Conservation (phyloP, 139 green algal genomes). For the Micromonas commoda region DNA sequence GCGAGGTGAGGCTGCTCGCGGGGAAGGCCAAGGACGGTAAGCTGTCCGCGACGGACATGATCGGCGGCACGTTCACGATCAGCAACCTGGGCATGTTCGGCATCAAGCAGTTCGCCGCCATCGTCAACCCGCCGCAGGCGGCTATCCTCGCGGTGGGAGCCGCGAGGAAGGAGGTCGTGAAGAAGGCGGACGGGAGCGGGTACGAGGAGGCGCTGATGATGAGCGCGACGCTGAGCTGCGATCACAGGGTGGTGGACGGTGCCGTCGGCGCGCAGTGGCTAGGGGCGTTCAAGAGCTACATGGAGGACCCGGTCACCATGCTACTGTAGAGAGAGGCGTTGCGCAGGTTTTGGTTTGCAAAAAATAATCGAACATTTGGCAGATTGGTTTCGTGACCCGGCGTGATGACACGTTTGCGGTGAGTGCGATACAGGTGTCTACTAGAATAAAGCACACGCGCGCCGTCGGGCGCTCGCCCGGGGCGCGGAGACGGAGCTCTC, state of each 20-base stretch:
- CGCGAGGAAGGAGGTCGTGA: slow-evolving; percentile 19
- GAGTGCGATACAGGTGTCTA: no score
- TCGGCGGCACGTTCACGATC: slow-evolving; percentile 51
- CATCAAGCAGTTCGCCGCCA: slow-evolving; percentile 50
- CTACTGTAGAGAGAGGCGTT: no score
- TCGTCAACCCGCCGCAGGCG: slow-evolving; percentile 54
- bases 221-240: slow-evolving; percentile 74
- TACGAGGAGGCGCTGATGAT: slow-evolving; percentile 49
- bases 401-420: no score
- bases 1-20: slow-evolving; percentile 42
- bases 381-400: no score
- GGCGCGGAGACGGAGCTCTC: background rate
- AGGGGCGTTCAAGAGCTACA: slow-evolving; percentile 76
- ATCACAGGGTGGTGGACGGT: slow-evolving; percentile 80
- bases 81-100: slow-evolving; percentile 53
- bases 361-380: no score
- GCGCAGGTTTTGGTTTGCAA: no score
- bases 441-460: no score
- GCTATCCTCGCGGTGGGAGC: slow-evolving; percentile 43
- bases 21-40: slow-evolving; percentile 37
- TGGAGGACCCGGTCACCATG: slow-evolving; percentile 87
- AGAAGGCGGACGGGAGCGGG: slow-evolving; percentile 14
- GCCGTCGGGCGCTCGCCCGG: no score
- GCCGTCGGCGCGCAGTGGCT: slow-evolving; percentile 92
- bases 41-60: slow-evolving; percentile 39